Base-by-base conservation (phyloP, 768 basidiomycete species). In the Tricholoma bakamatsutake region DNA sequence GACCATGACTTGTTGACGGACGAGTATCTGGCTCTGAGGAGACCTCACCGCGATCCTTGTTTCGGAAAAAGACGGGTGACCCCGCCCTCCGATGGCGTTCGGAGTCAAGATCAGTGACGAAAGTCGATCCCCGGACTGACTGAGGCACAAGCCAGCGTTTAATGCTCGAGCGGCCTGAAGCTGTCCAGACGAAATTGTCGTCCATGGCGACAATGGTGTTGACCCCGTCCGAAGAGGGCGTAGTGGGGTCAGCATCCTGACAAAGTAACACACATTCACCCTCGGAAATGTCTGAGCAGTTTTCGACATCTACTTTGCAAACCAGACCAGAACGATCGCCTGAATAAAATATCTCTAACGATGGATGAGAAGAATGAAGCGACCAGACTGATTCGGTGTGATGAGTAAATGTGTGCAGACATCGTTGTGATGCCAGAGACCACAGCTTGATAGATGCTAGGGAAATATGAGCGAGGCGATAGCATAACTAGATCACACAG, bases 371-470 rank as follows among this genome's bases (percentile, higher is more conserved):
- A 8, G 94, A 96, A 66, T 83, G 84, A 6, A 99, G 76, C 0
- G 95, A 87, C 96, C 97, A 98, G 46, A 98, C 93, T 12, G 89
- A 90, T 57, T 95, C 93, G 12, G 90, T 85, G 67, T 98, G 96
- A 65, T 98, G 88, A 0, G 91, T 90, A 73, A 98, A 99, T 1
- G 96, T 98, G 64, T 99, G 94, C 13, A 99, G 73, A 64, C 93
- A 96, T 10, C 90, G 81, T 66, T 98, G 94, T 0, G 91, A 83
- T 1, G 80, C 71, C 15, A 98, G 77, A 1, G 95, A 98, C 97
- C 97, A 99, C 28, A 98, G 80, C 67, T 96, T 98, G 69, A 93
- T 82, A 3, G 92, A 93, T 9, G 91, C 80, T 77, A 50, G 4
- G 47, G 11, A 18, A 21, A 59, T 53, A 28, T 54, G 42, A 33